Evolutionary conservation across 2,329 filamentous ascomycete species (phyloP), one percentile per base, ranked within the genome.

Genomic region (Leptographium flavum): DNA sequence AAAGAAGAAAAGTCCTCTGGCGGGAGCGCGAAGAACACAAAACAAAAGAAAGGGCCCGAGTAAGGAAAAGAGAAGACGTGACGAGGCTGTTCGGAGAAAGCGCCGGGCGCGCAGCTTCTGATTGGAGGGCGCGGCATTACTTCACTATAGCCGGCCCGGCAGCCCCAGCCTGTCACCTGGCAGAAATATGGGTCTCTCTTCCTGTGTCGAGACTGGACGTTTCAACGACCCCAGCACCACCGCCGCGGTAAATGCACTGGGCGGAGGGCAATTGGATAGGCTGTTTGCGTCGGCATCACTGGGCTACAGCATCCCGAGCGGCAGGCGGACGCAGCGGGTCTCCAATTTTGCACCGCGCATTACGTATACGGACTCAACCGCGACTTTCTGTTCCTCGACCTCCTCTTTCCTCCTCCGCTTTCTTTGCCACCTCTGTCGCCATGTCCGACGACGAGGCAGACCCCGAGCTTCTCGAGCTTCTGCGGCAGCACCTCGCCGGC

Each of bases 381-480:
- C n/a, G n/a, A n/a, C n/a, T n/a, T n/a, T n/a, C n/a, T n/a, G n/a
- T n/a, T n/a, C n/a, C n/a, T n/a, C n/a, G n/a, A n/a, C n/a, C n/a
- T n/a, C 38, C 35, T 37, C 17, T 21, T 32, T 15, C 27, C 14
- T 17, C 30, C 31, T 3, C 6, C 27, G 27, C 27, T 28, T 28
- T n/a, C n/a, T n/a, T n/a, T n/a, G n/a, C n/a, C n/a, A n/a, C n/a
- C n/a, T n/a, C n/a, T n/a, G 5, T 3, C 10, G 9, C 10, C 54
- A 93, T 93, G 84, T 93, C 86, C 39, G 87, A 95, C 67, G 86
- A 94, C 62, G 90, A 94, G 62, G 81, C 82, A 40, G 90, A 95
- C 58, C 81, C 76, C 35, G 88, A 95, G 63, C 78, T 96, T 39
- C 71, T 95, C 19, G 87, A 81, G 53, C 79, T 95, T 19, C 74